Conservation (phyloP, 1,139 yeast genomes). For the Meyerozyma sp. region DNA sequence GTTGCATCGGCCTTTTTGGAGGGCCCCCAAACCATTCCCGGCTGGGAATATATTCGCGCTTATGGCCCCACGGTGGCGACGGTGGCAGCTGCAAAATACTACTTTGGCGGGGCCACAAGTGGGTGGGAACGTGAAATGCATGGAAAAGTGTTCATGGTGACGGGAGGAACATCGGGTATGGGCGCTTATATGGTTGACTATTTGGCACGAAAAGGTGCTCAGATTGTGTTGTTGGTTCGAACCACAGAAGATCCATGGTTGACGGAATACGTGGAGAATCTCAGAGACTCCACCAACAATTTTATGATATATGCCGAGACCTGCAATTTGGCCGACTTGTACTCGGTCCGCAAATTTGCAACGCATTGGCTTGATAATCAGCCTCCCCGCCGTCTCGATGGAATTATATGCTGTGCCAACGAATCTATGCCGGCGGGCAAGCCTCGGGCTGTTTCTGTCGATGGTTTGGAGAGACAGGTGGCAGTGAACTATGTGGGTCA, state of each 20-base stretch:
- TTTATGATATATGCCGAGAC: constrained; percentile 80
- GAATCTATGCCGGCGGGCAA: constrained; percentile 67
- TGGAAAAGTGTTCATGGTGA: constrained; percentile 72
- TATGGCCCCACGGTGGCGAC: constrained; percentile 37
- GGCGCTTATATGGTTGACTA: constrained; percentile 76
- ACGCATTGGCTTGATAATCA: constrained; percentile 89
- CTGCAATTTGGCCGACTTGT: constrained; percentile 72
- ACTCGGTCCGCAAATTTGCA: constrained; percentile 84
- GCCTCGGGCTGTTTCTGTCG: constrained; percentile 58
- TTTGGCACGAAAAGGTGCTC: constrained; percentile 81
- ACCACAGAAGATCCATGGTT: constrained; percentile 69
- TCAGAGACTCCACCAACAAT: constrained; percentile 66
- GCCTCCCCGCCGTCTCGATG: constrained; percentile 89
- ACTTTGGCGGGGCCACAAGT: constrained; percentile 71
- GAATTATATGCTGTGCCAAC: constrained; percentile 83
- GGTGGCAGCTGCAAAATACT: constrained; percentile 52
- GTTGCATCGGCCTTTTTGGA: constrained; percentile 59
- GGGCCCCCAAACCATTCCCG: constrained; percentile 73
- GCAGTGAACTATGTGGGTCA: constrained; percentile 81
- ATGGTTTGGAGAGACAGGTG: constrained; percentile 82
- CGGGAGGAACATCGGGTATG: constrained; percentile 88
- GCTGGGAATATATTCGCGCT: constrained; percentile 52
- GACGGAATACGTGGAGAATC: constrained; percentile 70
- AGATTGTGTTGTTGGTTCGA: constrained; percentile 67
- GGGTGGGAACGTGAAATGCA: constrained; percentile 92